These are phyloP conservation scores for Fusarium tupiense DNA, from an alignment of 2,329 filamentous ascomycete species.

Conservation along the genomic window DNA sequence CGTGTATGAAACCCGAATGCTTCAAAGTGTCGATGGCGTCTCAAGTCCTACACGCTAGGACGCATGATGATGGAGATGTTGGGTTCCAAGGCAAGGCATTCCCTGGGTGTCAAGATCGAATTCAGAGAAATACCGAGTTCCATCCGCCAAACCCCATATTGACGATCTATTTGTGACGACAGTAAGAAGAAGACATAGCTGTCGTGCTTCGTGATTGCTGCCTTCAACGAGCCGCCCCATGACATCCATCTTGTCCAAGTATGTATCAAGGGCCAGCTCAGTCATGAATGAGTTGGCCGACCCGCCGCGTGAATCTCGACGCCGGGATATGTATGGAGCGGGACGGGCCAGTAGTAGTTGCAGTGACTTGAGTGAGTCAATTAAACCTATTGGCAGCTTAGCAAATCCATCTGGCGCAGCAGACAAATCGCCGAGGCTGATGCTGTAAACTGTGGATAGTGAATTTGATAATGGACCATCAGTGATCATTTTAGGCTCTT, in stretches of 20 bases:
- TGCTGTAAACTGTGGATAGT: constrained; percentile 18
- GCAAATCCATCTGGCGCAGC: constrained; percentile 7
- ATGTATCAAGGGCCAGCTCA: constrained; percentile 19
- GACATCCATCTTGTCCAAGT: not conserved
- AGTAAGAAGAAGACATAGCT: not conserved
- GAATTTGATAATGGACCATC: constrained; percentile 3
- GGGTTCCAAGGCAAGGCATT: constrained; percentile 3
- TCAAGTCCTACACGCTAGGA: constrained; percentile 6
- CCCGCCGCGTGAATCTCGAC: constrained; percentile 11
- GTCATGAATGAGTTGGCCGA: constrained; percentile 30
- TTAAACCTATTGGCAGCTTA: constrained; percentile 1
- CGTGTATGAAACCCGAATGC: constrained; percentile 3
- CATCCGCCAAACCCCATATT: not conserved
- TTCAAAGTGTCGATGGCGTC: constrained; percentile 5
- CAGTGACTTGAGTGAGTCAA: constrained; percentile 11
- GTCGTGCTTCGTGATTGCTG: not conserved
- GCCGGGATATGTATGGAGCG: constrained; percentile 4
- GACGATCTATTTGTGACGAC: not conserved
- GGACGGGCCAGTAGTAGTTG: constrained; percentile 7
- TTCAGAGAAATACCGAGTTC: not conserved
- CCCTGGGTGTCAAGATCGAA: not conserved
- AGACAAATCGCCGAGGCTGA: constrained; percentile 23
- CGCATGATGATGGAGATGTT: not conserved
- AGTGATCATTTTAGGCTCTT: constrained; percentile 6
- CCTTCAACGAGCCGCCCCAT: not conserved